phyloP scores from a whole-genome alignment of 495 filamentous ascomycete species.

The Xylaria grammica region DNA sequence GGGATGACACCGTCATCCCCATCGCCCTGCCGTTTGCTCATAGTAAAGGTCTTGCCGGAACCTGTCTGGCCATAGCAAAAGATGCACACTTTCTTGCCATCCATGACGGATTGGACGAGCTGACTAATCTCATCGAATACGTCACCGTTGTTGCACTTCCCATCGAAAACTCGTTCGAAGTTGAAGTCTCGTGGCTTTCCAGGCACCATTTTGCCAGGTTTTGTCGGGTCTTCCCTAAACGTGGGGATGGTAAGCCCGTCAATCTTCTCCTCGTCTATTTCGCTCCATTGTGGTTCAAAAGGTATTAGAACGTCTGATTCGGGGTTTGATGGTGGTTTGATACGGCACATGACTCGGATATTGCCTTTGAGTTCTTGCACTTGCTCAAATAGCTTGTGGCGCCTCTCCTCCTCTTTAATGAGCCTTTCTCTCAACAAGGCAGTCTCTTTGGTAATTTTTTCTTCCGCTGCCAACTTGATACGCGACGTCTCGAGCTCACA shows the following conservation, averaged over 20 bases:
- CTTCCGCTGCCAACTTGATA: constrained; percentile 37
- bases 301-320: constrained; percentile 34
- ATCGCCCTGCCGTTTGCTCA: constrained; percentile 61
- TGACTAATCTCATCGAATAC: constrained; percentile 98
- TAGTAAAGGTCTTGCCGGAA: constrained; percentile 94
- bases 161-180: constrained; percentile 93
- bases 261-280: constrained; percentile 68
- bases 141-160: constrained; percentile 74
- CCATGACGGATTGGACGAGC: constrained; percentile 92
- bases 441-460: constrained; percentile 36
- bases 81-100: constrained; percentile 99
- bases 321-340: constrained; percentile 73
- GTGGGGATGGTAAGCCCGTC: constrained; percentile 82
- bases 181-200: constrained; percentile 86
- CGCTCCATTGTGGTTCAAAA: constrained; percentile 46
- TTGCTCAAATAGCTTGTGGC: constrained; percentile 94
- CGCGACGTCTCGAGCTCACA: constrained; percentile 43
- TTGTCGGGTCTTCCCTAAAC: constrained; percentile 80
- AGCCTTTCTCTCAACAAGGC: constrained; percentile 71
- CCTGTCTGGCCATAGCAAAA: constrained; percentile 99
- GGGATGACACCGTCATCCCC: constrained; percentile 95
- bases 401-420: constrained; percentile 86
- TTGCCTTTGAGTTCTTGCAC: constrained; percentile 99
- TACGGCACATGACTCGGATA: constrained; percentile 96
- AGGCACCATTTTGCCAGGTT: constrained; percentile 80